Conservation (phyloP, 257 asterid genomes). For the Linaria vulgaris region DNA sequence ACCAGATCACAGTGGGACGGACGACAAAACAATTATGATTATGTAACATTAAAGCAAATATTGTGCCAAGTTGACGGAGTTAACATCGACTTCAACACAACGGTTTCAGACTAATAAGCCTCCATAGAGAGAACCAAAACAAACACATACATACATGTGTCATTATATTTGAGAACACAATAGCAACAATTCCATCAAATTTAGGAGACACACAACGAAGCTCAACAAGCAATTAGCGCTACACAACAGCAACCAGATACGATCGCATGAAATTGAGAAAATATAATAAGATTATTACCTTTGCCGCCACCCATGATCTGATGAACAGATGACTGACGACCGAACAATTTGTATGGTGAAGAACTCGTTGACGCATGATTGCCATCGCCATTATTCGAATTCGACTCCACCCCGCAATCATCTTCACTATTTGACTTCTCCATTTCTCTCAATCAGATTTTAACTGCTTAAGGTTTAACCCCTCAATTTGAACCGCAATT, state of each 20-base stretch:
- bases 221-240: neutral
- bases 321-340: slow-evolving; percentile 57
- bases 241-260: slow-evolving; percentile 5
- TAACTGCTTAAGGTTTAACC: too few species aligned
- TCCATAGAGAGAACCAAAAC: neutral
- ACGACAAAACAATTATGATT: too few species aligned
- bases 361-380: slow-evolving; percentile 51
- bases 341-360: slow-evolving; percentile 54
- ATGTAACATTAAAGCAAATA: too few species aligned
- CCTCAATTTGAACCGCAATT: too few species aligned
- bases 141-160: neutral
- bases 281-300: slow-evolving; percentile 47
- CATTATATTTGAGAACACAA: neutral
- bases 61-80: too few species aligned
- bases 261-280: slow-evolving; percentile 14
- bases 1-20: slow-evolving; percentile 16
- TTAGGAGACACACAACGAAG: neutral
- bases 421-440: slow-evolving; percentile 60
- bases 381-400: slow-evolving; percentile 52
- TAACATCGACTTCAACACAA: too few species aligned
- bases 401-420: slow-evolving; percentile 45
- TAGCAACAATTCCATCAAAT: neutral
- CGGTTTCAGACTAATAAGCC: too few species aligned
- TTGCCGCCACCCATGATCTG: slow-evolving; percentile 78
- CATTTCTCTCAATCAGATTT: slow-evolving; percentile 36